These are phyloP conservation scores for Ganoderma lucidum DNA, from an alignment of 1,284 basidiomycete genomes.

Conservation along the genomic window DNA sequence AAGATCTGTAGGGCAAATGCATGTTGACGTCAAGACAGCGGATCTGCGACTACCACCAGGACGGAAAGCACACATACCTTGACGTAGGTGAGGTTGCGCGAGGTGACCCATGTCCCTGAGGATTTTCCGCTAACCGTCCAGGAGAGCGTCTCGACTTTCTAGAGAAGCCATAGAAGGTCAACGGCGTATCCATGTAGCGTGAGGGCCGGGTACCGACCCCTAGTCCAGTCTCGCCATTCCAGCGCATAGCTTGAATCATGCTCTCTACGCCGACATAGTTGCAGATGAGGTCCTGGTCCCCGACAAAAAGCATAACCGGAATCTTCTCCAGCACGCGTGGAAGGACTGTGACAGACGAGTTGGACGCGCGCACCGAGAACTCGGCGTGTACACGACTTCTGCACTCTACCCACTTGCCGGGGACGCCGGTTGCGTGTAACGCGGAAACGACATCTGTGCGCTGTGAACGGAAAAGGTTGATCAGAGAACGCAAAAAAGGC, in stretches of 20 bases:
- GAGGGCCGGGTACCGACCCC: constrained; percentile 63
- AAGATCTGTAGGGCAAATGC: constrained; percentile 60
- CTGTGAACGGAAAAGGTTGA: constrained; percentile 46
- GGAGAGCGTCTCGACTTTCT: constrained; percentile 77
- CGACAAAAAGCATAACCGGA: constrained; percentile 91
- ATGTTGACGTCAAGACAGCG: not conserved
- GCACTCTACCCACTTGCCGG: constrained; percentile 93
- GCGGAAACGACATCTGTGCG: constrained; percentile 83
- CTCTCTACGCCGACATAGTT: constrained; percentile 93
- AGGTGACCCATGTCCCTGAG: constrained; percentile 91
- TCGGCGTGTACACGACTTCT: constrained; percentile 71
- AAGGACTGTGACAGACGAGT: constrained; percentile 81
- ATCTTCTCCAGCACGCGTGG: constrained; percentile 84
- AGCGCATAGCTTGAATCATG: constrained; percentile 84
- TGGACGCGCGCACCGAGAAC: constrained; percentile 65
- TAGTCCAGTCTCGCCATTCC: constrained; percentile 88
- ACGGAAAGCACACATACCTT: constrained; percentile 58
- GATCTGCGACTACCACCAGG: too few species aligned
- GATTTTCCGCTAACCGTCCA: constrained; percentile 85
- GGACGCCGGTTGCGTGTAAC: constrained; percentile 83
- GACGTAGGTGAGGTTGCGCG: constrained; percentile 93
- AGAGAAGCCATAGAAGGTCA: constrained; percentile 21
- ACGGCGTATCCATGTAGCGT: not conserved
- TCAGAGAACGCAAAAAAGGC: constrained; percentile 6
- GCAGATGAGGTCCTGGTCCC: constrained; percentile 96